These are phyloP conservation scores for Cymodocea nodosa DNA, from an alignment of 116 monocot genomes.

Conservation along the genomic window DNA sequence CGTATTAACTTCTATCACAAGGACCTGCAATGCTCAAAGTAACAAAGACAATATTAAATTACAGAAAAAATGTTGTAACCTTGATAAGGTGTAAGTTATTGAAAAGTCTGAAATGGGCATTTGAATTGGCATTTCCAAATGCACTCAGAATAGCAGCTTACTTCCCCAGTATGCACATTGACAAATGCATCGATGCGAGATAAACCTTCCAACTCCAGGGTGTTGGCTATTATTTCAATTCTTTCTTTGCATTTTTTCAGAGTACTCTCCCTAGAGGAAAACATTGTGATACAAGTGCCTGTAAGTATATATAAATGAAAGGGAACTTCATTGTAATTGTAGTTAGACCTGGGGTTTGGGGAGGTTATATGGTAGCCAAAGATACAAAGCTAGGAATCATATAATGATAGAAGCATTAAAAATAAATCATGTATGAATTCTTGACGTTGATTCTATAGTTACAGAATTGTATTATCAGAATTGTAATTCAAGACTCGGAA, in stretches of 20 bases:
- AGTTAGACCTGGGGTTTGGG: too few species aligned
- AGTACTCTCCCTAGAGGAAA: conserved; percentile 45
- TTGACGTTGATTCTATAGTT: too few species aligned
- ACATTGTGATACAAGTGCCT: background rate
- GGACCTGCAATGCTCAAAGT: conserved; percentile 24
- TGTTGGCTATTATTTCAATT: conserved; percentile 67
- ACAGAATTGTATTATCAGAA: too few species aligned
- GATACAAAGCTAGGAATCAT: too few species aligned
- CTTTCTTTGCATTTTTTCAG: conserved; percentile 54
- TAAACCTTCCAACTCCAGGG: conserved; percentile 76
- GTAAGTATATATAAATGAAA: too few species aligned
- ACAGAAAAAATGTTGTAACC: background rate
- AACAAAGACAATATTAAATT: background rate
- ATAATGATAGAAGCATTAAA: too few species aligned
- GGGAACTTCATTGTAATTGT: too few species aligned
- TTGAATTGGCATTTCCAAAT: background rate
- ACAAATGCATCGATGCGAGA: conserved; percentile 91
- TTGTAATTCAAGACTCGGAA: too few species aligned
- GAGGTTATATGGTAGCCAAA: too few species aligned
- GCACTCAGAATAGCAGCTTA: conserved; percentile 9
- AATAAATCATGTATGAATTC: too few species aligned
- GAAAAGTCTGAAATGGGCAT: too few species aligned
- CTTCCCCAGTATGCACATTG: conserved; percentile 68
- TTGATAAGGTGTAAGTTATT: too few species aligned
- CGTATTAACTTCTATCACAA: conserved; percentile 87